Base-by-base conservation (phyloP, 345 rosid genomes). In the Melaleuca alternifolia region DNA sequence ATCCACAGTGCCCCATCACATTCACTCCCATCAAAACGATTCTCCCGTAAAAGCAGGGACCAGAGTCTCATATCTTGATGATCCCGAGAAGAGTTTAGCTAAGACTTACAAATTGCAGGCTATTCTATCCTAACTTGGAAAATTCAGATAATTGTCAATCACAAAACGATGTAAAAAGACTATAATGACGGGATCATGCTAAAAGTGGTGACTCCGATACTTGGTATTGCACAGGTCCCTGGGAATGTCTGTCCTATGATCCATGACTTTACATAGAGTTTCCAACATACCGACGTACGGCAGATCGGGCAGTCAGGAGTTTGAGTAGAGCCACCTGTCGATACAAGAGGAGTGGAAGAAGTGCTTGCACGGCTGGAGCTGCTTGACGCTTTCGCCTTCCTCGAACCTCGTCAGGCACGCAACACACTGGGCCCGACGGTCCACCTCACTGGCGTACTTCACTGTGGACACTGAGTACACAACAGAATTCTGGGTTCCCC, bases 291-390 rank as follows among this genome's bases (percentile, higher is more conserved):
- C 0, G 4, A 5, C 20, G 79, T 71, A 16, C 14, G 4, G 81
- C 4, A 16, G 4, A 71, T 71, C 1, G 0, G 0, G 48, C 3
- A 5, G 2, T 18, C 0, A 2, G 1, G 79, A 37, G 48, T 37
- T 46, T 13, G 12, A 71, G 79, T 18, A 71, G 46, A 71, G 12
- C 6, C 48, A 18, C 48, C 0, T 18, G 18, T 71, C 4, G 26
- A 71, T 71, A 21, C 26, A 71, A 37, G 81, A 37, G 81, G 81
- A 71, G 81, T 71, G 48, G 81, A 71, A 71, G 46, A 37, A 2
- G 48, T 71, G 81, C 81, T 18, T 71, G 79, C 48, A 71, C 7
- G 37, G 26, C 48, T 0, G 79, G 48, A 37, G 79, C 26, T 33
- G 79, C 48, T 71, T 71, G 79, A 71, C 1, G 3, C 79, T 71